Percentiles rank a stretch among this genome's conserved stretches.
These are phyloP conservation scores for Ogataea pilisensis DNA, from an alignment of 805 yeast genomes.

Conservation along the genomic window DNA sequence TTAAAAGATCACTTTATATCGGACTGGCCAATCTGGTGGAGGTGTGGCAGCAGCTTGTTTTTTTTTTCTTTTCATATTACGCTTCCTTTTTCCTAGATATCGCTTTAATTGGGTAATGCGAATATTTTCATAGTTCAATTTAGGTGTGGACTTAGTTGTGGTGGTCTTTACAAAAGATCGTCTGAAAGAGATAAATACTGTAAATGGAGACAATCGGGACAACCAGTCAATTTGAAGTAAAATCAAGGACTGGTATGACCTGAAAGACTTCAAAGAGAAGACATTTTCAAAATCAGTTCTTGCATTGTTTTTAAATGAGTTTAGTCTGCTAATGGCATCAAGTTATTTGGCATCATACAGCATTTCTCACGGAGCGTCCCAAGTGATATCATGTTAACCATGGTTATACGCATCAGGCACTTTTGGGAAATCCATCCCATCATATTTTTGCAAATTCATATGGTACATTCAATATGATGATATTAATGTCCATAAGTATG, in stretches of 20 bases:
- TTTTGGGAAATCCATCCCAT: conserved; percentile 32
- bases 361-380: conserved; percentile 41
- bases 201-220: conserved; percentile 18
- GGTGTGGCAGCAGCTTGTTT: conserved; percentile 61
- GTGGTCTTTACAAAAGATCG: conserved; percentile 36
- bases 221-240: conserved; percentile 25
- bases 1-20: conserved; percentile 36
- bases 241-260: conserved; percentile 23
- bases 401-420: conserved; percentile 43
- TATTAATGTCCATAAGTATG: conserved; percentile 43
- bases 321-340: conserved; percentile 35
- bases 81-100: conserved; percentile 37
- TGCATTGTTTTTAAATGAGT: conserved; percentile 39
- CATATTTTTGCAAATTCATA: conserved; percentile 31
- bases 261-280: conserved; percentile 34
- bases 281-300: conserved; percentile 33
- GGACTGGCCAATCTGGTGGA: conserved; percentile 46
- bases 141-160: conserved; percentile 20
- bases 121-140: conserved; percentile 36
- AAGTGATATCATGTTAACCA: conserved; percentile 46
- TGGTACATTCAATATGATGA: conserved; percentile 53
- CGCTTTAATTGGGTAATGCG: conserved; percentile 64
- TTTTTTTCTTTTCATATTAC: conserved; percentile 56
- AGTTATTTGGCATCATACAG: conserved; percentile 53
- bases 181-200: conserved; percentile 20